These are phyloP conservation scores for Pochonia chlamydosporia DNA, from an alignment of 2,329 filamentous ascomycete genomes.

Conservation along the genomic window DNA sequence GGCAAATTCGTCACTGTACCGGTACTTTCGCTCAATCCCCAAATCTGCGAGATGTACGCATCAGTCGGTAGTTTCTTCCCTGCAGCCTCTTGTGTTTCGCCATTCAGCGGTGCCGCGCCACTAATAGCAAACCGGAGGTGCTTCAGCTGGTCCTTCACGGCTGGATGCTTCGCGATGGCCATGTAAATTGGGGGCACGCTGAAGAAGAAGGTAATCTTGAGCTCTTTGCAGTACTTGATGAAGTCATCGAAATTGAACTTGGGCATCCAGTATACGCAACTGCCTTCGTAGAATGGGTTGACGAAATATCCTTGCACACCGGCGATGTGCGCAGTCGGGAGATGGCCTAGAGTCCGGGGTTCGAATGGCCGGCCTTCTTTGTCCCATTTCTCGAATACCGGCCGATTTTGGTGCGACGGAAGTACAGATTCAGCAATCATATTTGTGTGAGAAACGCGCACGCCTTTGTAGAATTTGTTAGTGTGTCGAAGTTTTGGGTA, in stretches of 20 bases:
- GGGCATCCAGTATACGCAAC: conserved; percentile 56
- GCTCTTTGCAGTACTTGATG: conserved; percentile 43
- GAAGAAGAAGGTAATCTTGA: conserved; percentile 48
- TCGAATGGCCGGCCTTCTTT: conserved; percentile 18
- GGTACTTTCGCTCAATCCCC: conserved; percentile 53
- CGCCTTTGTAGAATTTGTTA: conserved; percentile 19
- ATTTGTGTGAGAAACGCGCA: conserved; percentile 39
- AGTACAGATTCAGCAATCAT: conserved; percentile 32
- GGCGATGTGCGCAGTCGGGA: conserved; percentile 41
- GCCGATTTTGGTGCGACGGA: conserved; percentile 21
- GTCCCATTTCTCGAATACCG: conserved; percentile 20
- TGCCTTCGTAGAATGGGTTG: conserved; percentile 34
- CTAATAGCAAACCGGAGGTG: conserved; percentile 39
- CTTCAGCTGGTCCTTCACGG: conserved; percentile 51
- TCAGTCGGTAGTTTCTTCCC: conserved; percentile 38
- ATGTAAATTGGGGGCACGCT: conserved; percentile 57
- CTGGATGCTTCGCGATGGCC: conserved; percentile 49
- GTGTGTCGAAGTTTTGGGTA: background rate
- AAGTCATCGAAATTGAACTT: conserved; percentile 52
- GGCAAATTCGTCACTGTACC: conserved; percentile 41
- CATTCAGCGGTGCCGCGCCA: conserved; percentile 52
- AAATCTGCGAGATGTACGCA: conserved; percentile 44
- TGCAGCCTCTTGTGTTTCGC: conserved; percentile 45
- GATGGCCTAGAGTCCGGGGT: conserved; percentile 33
- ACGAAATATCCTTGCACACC: conserved; percentile 39